Evolutionary conservation across 345 rosid genomes (phyloP), one percentile per base, ranked within the genome.

Genomic region (Citrus maxima): DNA sequence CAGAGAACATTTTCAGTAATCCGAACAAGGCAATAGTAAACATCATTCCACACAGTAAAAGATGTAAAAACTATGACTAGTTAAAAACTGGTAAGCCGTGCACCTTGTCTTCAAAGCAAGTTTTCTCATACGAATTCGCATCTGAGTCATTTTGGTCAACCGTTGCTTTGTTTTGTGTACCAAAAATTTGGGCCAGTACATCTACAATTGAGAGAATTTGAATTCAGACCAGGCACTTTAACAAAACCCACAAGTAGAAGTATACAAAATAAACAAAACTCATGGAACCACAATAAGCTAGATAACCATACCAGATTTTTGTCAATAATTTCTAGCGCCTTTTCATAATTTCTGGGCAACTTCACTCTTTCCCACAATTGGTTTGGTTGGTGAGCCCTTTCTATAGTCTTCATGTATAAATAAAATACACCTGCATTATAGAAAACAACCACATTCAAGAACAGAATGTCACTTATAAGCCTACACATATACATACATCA

Each of bases 121-220:
- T 74, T 93, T 97, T 76, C 98, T 89, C 98, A 89, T 93, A 19
- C 99, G 93, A 78, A 97, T 93, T 14, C 97, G 96, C 99, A 94
- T 94, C 76, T 97, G 99, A 61, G 98, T 94, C 99, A 97, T 94
- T 81, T 97, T 97, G 2, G 99, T 97, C 80, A 97, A 81, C 56
- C 98, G 88, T 79, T 93, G 98, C 87, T 97, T 97, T 68, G 87
- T 86, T 85, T 97, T 97, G 82, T 94, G 98, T 64, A 89, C 89
- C 71, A 97, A 88, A 75, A 97, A 82, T 89, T 94, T 92, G 0
- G 98, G 98, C 98, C 98, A 94, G 78, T 93, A 93, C 89, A 88
- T 82, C 98, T 96, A 76, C 38, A 67, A 10, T 28, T 19, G n/a
- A 76, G 38, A 58, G 54, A 81, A 60, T 21, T 32, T 30, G 76